Evolutionary conservation across 2,329 filamentous ascomycete species (phyloP).

Genomic region (Sclerotinia trifoliorum): DNA sequence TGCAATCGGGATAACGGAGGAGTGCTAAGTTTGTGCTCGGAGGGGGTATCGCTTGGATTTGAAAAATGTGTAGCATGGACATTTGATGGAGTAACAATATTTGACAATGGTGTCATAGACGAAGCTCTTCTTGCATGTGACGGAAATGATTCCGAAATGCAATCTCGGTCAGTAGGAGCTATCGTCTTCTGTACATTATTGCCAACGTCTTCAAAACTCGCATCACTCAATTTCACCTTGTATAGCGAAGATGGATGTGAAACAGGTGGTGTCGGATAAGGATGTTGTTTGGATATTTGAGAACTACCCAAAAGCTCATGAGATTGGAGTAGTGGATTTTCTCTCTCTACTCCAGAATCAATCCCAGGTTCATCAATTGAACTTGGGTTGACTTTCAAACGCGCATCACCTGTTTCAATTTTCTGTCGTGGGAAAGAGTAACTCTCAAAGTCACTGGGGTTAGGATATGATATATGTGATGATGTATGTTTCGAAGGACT

Average conservation of each 20-base stretch:
- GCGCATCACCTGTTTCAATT: constrained; percentile 29
- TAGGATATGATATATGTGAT: constrained; percentile 32
- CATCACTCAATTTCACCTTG: constrained; percentile 45
- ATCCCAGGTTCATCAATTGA: constrained; percentile 33
- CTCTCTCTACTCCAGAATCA: constrained; percentile 31
- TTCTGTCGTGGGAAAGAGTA: constrained; percentile 30
- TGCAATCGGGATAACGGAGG: constrained; percentile 50
- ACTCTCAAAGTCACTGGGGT: constrained; percentile 28
- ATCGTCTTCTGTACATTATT: constrained; percentile 41
- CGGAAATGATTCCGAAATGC: constrained; percentile 46
- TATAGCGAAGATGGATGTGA: constrained; percentile 50
- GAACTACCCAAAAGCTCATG: constrained; percentile 33
- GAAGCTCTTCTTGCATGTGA: constrained; percentile 47
- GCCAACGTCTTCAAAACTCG: constrained; percentile 43
- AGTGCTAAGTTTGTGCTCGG: constrained; percentile 49
- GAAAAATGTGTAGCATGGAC: constrained; percentile 69
- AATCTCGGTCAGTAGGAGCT: constrained; percentile 43
- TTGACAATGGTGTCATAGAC: constrained; percentile 59
- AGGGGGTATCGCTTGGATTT: constrained; percentile 58
- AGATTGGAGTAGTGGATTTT: constrained; percentile 29
- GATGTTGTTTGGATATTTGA: constrained; percentile 37
- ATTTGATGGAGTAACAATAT: constrained; percentile 60
- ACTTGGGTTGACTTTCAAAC: constrained; percentile 34
- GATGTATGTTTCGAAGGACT: constrained; percentile 36
- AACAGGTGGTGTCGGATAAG: constrained; percentile 59